Base-by-base conservation (phyloP, 164 flowering plant species). In the Vitis vinifera region DNA sequence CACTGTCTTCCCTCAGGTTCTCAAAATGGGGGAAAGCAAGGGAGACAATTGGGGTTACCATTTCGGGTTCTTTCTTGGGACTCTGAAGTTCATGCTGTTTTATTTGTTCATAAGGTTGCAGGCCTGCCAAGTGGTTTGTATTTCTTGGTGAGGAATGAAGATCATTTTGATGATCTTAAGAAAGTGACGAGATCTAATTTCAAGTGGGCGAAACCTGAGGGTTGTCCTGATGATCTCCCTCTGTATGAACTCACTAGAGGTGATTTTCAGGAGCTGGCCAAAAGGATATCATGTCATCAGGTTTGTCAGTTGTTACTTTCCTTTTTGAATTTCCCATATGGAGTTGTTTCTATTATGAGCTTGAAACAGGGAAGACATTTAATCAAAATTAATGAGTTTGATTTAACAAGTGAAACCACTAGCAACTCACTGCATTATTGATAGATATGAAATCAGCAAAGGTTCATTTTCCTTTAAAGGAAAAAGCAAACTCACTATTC, bases 1-100 rank as follows among this genome's bases (percentile, higher is more conserved):
- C 99, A 94, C 77, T 94, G 97, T 75, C 88, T 92, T 78, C 95
- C 99, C 63, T 88, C 97, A 0, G 97, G 94, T 61, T 74, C 71
- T 63, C 58, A 62, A 4, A 73, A 67, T 19, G 82, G 82, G 55
- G 84, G 69, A 80, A 88, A 80, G 80, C 91, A 89, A 70, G 85
- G 85, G 75, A 82, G 73, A 68, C 88, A 81, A 55, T 65, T 83
- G 70, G 86, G 94, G 51, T 78, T 94, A 76, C 95, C 94, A 5
- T 94, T 85, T 79, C 81, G 99, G 76, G 93, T 78, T 62, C 92
- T 94, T 74, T 73, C 89, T 2, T 92, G 99, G 99, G 90, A 89
- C 75, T 76, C 87, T 47, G 87, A 92, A 73, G 89, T 92, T 31
- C 99, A 94, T 68, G 85, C 91, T 66, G 91, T 72, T 67, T 73